These are phyloP conservation scores for Cucurbita pepo DNA, from an alignment of 306 rosid species.

Conservation along the genomic window DNA sequence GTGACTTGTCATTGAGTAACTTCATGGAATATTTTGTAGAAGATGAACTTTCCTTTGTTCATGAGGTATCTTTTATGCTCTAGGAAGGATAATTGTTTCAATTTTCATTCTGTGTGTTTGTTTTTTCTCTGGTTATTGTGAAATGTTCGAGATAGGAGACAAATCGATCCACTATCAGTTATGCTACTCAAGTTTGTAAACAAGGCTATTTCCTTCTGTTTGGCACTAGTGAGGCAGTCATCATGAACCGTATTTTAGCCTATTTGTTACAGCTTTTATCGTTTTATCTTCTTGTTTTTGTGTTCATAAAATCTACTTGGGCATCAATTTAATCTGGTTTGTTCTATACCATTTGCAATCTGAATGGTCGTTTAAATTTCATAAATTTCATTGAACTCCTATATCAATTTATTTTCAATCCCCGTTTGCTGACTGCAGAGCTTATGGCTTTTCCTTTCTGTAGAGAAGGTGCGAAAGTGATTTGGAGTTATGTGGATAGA, in stretches of 20 bases:
- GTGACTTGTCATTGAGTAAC: neutral
- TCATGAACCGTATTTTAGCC: neutral
- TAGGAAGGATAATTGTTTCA: neutral
- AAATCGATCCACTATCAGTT: neutral
- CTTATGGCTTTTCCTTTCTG: constrained; percentile 14
- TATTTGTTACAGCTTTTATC: neutral
- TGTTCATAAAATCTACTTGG: neutral
- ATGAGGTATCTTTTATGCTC: neutral
- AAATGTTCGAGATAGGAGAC: neutral
- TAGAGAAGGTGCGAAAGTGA: constrained; percentile 97
- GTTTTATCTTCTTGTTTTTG: neutral
- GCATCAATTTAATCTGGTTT: neutral
- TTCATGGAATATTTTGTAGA: neutral
- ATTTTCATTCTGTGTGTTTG: neutral
- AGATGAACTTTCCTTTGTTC: neutral
- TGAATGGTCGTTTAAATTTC: neutral
- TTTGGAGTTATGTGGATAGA: constrained; percentile 97
- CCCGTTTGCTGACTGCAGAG: constrained; percentile 2
- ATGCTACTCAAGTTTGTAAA: neutral
- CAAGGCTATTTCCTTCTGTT: neutral
- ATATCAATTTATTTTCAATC: neutral
- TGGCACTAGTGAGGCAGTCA: neutral
- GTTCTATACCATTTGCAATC: neutral
- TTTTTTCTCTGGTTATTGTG: neutral
- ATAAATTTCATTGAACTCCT: neutral